Base-by-base conservation (phyloP, 768 basidiomycete genomes). In the Lactarius vividus region DNA sequence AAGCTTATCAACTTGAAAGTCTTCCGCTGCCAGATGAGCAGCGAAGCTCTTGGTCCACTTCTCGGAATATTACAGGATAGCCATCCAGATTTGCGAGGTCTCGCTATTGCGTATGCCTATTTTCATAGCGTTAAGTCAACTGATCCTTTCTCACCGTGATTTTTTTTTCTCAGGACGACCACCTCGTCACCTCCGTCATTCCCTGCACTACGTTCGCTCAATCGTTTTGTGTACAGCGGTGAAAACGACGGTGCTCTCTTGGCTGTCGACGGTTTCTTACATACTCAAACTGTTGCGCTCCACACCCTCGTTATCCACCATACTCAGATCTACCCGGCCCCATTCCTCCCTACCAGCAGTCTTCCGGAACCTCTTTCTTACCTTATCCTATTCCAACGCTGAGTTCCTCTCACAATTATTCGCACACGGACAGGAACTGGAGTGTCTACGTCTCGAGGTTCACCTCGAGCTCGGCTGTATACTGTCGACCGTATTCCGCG, bases 321-420 rank as follows among this genome's bases (percentile, higher is more conserved):
- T 31, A 39, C 44, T 16, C 54, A 63, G 46, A 40, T 77, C 20
- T 87, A 88, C 74, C 86, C 88, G 2, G 70, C 80, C 0, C 77
- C 81, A 18, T 74, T 76, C 37, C 77, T 89, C 60, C 82, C 83
- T 26, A 79, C 88, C 58, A 83, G 86, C 33, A 85, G 89, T 73
- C 81, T 91, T 91, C 44, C 86, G 87, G 6, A 79, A 82, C 59
- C 81, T 91, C 65, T 78, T 84, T 68, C 79, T 81, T 2, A 86
- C 88, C 9, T 78, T 81, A 67, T 80, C 88, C 72, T 81, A 84
- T 0, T 68, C 76, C 1, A 81, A 81, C 57, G 78, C 79, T 0
- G 80, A 83, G 31, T 80, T 81, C 1, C 81, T 90, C 67, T 78
- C 82, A 8, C 85, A 87, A 61, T 82, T 91, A 57, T 79, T 91